A percentile compares a stretch with the other conserved stretches of the same genome.
These are phyloP conservation scores for Hippophae rhamnoides DNA, from an alignment of 306 rosid species.

Conservation along the genomic window DNA sequence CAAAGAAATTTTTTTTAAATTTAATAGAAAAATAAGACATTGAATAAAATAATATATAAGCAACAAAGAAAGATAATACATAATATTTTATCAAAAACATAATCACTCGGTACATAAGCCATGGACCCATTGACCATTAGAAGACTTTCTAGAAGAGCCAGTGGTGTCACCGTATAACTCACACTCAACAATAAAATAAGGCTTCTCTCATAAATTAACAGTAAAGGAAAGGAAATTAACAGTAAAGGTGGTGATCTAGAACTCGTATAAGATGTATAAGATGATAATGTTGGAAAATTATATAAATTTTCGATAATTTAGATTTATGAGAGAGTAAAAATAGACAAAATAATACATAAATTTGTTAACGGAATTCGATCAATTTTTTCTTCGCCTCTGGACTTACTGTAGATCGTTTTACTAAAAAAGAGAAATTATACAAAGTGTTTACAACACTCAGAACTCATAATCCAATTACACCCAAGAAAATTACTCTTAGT, in stretches of 20 bases:
- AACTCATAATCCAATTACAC: too few relatives aligned
- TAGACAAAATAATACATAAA: too few relatives aligned
- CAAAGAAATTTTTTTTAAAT: background rate
- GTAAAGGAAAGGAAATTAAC: too few relatives aligned
- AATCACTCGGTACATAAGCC: constrained; percentile 94
- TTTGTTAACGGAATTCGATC: too few relatives aligned
- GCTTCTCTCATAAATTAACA: constrained; percentile 77
- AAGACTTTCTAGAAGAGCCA: constrained; percentile 88
- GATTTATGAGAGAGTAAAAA: too few relatives aligned
- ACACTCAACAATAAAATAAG: constrained; percentile 65
- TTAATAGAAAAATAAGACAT: constrained; percentile 4
- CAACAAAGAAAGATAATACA: background rate
- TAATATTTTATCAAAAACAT: background rate
- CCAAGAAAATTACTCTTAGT: too few relatives aligned
- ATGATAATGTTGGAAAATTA: too few relatives aligned
- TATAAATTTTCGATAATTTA: too few relatives aligned
- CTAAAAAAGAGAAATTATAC: too few relatives aligned
- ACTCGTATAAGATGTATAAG: constrained; percentile 30
- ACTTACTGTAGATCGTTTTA: too few relatives aligned
- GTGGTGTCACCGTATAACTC: constrained; percentile 80
- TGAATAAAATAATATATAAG: background rate
- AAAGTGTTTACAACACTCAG: too few relatives aligned
- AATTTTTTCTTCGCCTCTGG: too few relatives aligned
- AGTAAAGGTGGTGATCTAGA: constrained; percentile 42
- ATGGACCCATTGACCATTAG: constrained; percentile 94